A percentile compares a stretch with the other conserved stretches of the same genome.
phyloP scores from a whole-genome alignment of 148 eudicot species.

The Persicaria maculosa region DNA sequence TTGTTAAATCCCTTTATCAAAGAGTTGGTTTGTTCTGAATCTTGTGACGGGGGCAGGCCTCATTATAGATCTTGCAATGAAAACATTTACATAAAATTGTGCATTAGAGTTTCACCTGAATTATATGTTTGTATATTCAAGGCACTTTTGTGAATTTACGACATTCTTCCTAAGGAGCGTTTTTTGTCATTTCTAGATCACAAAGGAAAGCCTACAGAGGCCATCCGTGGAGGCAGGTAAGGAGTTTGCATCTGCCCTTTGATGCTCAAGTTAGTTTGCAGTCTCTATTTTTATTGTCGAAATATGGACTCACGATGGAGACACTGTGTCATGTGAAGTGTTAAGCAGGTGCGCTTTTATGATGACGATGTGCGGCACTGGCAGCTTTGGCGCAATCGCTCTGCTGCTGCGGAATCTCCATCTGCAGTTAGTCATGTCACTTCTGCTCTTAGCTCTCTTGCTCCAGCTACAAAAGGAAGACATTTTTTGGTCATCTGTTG shows the following conservation, averaged over 20 bases:
- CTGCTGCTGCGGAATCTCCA: conserved; percentile 95
- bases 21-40: background rate
- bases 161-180: background rate
- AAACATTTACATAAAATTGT: background rate
- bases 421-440: conserved; percentile 67
- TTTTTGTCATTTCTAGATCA: conserved; percentile 34
- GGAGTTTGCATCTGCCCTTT: conserved; percentile 17
- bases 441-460: conserved; percentile 59
- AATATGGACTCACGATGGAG: conserved; percentile 23
- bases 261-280: conserved; percentile 1
- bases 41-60: background rate
- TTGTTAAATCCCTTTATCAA: background rate
- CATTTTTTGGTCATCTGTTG: conserved; percentile 96
- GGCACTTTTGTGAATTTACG: background rate
- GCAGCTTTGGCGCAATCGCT: conserved; percentile 78
- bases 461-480: conserved; percentile 92
- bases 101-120: background rate
- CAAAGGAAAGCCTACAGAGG: conserved; percentile 94
- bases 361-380: conserved; percentile 93
- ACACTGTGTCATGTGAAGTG: conserved; percentile 42
- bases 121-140: background rate
- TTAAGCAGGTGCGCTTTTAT: conserved; percentile 93
- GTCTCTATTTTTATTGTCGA: background rate
- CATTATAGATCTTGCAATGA: background rate
- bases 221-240: conserved; percentile 95